These are phyloP conservation scores for Fusarium brachygibbosum DNA, from an alignment of 2,329 filamentous ascomycete genomes.

Conservation along the genomic window DNA sequence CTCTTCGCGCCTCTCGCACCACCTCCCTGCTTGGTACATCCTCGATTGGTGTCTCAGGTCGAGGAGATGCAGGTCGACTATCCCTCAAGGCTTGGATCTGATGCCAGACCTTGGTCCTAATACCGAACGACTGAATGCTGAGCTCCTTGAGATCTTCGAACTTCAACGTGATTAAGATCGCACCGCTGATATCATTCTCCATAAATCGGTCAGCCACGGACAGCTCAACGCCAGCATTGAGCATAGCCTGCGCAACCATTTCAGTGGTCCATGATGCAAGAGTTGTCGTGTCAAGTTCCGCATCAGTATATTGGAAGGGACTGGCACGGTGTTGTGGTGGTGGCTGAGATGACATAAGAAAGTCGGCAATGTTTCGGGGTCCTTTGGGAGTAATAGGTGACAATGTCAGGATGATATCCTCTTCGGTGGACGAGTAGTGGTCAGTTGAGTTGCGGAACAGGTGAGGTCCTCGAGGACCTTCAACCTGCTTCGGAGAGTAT, in stretches of 20 bases:
- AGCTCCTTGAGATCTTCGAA: constrained; percentile 89
- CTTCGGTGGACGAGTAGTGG: constrained; percentile 53
- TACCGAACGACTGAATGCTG: constrained; percentile 84
- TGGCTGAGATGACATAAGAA: constrained; percentile 43
- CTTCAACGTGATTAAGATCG: constrained; percentile 89
- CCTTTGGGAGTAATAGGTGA: constrained; percentile 80
- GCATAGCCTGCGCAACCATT: constrained; percentile 89
- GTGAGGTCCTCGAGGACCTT: constrained; percentile 88
- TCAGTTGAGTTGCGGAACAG: constrained; percentile 80
- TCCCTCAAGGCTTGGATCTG: constrained; percentile 79
- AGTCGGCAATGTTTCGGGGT: constrained; percentile 54
- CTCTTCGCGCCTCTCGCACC: constrained; percentile 60
- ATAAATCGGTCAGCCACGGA: constrained; percentile 85
- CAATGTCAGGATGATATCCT: constrained; percentile 72
- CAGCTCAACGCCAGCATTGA: constrained; percentile 82
- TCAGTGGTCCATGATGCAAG: constrained; percentile 78
- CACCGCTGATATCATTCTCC: constrained; percentile 91
- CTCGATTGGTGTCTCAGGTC: constrained; percentile 72
- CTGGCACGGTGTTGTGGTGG: constrained; percentile 57
- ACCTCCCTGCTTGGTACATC: constrained; percentile 68
- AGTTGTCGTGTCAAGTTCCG: constrained; percentile 69
- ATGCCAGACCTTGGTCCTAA: constrained; percentile 83
- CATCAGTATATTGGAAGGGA: constrained; percentile 69
- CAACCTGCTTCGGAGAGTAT: constrained; percentile 73
- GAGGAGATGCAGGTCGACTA: constrained; percentile 64